A percentile compares a stretch with the other conserved stretches of the same genome.
phyloP scores from a whole-genome alignment of 2,329 filamentous ascomycete species.

The Orbilia blumenaviensis region DNA sequence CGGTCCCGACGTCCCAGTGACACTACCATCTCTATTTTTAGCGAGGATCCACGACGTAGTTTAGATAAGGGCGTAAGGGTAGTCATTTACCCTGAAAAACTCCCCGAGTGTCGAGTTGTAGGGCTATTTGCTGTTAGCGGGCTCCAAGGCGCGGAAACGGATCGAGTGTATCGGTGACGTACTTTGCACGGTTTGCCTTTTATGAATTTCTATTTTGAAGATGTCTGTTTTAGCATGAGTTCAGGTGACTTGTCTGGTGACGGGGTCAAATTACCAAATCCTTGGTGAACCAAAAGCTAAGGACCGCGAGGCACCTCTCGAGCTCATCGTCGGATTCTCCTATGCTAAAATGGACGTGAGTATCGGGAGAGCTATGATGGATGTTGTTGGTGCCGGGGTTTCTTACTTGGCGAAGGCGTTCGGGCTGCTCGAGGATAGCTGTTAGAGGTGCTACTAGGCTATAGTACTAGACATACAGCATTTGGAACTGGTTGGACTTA shows the following conservation, averaged over 20 bases:
- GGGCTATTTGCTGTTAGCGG: constrained; percentile 63
- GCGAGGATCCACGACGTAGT: not conserved
- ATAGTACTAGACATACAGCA: constrained; percentile 59
- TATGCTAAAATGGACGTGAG: constrained; percentile 65
- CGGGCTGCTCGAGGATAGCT: constrained; percentile 12
- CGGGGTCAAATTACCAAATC: constrained; percentile 70
- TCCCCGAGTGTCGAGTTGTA: constrained; percentile 97
- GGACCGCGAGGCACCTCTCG: constrained; percentile 91
- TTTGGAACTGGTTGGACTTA: constrained; percentile 69
- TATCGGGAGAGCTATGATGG: not conserved
- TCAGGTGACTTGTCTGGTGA: not conserved
- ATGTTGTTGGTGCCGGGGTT: not conserved
- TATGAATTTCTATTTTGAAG: constrained; percentile 79
- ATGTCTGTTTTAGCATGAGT: constrained; percentile 25
- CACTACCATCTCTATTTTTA: constrained; percentile 68
- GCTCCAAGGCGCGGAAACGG: not conserved
- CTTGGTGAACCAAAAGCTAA: constrained; percentile 99
- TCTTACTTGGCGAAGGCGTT: constrained; percentile 50
- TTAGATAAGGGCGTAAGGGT: not conserved
- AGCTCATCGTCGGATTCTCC: constrained; percentile 91
- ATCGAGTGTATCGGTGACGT: not conserved
- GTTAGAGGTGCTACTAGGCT: constrained; percentile 1
- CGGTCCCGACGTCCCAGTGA: constrained; percentile 84
- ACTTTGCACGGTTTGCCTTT: constrained; percentile 95
- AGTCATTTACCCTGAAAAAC: constrained; percentile 82